A percentile compares a stretch with the other conserved stretches of the same genome.
These are phyloP conservation scores for Boletales sp. DNA, from an alignment of 768 basidiomycete genomes.

Conservation along the genomic window DNA sequence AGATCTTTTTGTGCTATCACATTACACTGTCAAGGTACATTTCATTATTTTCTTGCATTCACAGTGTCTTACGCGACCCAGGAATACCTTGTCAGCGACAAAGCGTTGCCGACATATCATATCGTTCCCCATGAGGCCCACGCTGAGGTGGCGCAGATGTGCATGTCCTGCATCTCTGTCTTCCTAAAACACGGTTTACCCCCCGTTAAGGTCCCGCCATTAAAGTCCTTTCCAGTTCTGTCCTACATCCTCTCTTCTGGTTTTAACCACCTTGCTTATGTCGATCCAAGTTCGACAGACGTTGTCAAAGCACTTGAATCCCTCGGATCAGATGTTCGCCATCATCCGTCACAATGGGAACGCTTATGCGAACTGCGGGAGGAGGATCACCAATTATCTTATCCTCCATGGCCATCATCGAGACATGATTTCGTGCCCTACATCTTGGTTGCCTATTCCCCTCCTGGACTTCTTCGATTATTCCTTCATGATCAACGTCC, in stretches of 20 bases:
- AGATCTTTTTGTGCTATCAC: not conserved
- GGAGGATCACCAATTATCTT: not conserved
- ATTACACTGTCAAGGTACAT: not conserved
- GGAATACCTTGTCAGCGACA: not conserved
- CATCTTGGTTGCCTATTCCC: not conserved
- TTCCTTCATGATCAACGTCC: too few relatives aligned
- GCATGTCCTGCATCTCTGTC: not conserved
- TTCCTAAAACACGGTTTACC: not conserved
- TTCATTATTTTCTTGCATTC: too few relatives aligned
- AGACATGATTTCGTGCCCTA: too few relatives aligned
- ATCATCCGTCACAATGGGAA: too few relatives aligned
- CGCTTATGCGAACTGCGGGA: not conserved
- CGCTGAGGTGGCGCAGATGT: not conserved
- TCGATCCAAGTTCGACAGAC: not conserved
- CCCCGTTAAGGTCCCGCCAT: too few relatives aligned
- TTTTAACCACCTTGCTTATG: not conserved
- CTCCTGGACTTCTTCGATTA: not conserved
- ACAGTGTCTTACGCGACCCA: not conserved
- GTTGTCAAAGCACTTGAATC: not conserved
- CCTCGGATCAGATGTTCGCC: not conserved
- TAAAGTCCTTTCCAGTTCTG: too few relatives aligned
- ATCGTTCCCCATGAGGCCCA: not conserved
- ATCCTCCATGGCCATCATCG: slow-evolving; percentile 5
- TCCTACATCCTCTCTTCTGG: not conserved
- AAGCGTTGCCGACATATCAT: not conserved